Evolutionary conservation across 495 filamentous ascomycete species (phyloP), one percentile per base, ranked within the genome.

Genomic region (Pyrenopolyporus hunteri): DNA sequence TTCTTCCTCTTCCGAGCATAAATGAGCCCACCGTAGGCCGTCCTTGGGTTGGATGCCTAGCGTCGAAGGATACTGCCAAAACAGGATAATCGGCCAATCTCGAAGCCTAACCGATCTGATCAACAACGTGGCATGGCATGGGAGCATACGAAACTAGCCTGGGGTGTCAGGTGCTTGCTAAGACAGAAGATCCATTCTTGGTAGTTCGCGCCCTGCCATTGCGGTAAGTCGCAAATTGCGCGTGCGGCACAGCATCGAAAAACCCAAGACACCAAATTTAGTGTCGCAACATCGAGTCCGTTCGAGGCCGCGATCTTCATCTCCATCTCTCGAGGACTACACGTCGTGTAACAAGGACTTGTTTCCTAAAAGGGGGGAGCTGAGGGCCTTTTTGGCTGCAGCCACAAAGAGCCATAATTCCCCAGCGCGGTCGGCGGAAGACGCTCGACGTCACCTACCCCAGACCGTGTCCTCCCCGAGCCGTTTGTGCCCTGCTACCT

Each of bases 281-380:
- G 56, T 43, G 50, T 60, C 62, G 62, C 62, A 52, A 23, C 56
- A 65, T 65, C 22, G 49, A 51, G 37, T 51, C 55, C 35, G 43
- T 59, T 58, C 56, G 55, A 52, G 59, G 50, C 32, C 62, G 33
- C 55, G 62, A 65, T 65, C 56, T 57, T 65, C 56, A 39, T 25
- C 39, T 33, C 59, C 46, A 52, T 56, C 44, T 56, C 19, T 19
- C 36, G 20, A 49, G 14, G 54, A 28, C 37, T 46, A 7, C 23
- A 63, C 47, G 40, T 14, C 36, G 60, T 64, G 60, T 48, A 64
- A 64, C 58, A 43, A 54, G 42, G 28, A 19, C 23, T 3, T 45
- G 42, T 48, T 44, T 49, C 37, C 48, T 33, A 55, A 53, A 49
- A 33, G 25, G 11, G 22, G 13, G n/a, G 13, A 45, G 42, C 42